Percentiles rank a stretch among this genome's conserved stretches.
phyloP scores from a whole-genome alignment of 2,329 filamentous ascomycete genomes.

The Graphium sp. region DNA sequence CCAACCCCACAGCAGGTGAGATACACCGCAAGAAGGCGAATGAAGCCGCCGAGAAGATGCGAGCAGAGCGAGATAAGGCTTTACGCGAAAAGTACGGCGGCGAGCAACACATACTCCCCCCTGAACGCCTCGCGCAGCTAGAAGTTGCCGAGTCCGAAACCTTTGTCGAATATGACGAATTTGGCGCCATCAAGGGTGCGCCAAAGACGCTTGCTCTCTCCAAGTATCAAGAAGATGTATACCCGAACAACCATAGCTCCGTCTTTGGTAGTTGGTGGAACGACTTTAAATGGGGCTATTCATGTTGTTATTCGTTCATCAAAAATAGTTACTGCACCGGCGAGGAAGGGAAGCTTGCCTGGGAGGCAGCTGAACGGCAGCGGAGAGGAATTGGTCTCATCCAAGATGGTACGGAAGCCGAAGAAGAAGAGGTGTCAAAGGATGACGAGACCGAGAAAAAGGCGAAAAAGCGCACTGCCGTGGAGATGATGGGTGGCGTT shows the following conservation, averaged over 20 bases:
- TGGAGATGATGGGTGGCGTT: constrained; percentile 63
- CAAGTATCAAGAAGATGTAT: constrained; percentile 80
- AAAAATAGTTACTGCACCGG: constrained; percentile 98
- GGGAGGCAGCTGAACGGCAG: constrained; percentile 56
- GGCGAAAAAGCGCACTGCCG: constrained; percentile 55
- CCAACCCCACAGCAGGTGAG: constrained; percentile 88
- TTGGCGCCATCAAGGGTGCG: constrained; percentile 76
- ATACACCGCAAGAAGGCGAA: constrained; percentile 65
- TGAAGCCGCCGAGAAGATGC: constrained; percentile 54
- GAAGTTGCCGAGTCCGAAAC: constrained; percentile 66
- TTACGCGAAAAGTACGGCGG: constrained; percentile 73
- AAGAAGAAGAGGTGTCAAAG: constrained; percentile 8
- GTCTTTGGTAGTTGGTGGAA: constrained; percentile 98
- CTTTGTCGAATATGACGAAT: constrained; percentile 90
- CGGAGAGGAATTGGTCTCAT: constrained; percentile 27
- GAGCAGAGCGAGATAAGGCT: constrained; percentile 48
- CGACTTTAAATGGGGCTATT: constrained; percentile 88
- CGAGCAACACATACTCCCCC: not conserved
- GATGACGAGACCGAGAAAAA: constrained; percentile 13
- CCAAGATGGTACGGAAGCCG: constrained; percentile 10
- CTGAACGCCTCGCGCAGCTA: constrained; percentile 20
- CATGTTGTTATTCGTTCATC: constrained; percentile 81
- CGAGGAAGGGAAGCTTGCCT: constrained; percentile 67
- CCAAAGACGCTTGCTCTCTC: constrained; percentile 63
- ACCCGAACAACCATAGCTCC: constrained; percentile 78